phyloP scores from a whole-genome alignment of 148 eudicot genomes.

The Chenopodium berlandieri region DNA sequence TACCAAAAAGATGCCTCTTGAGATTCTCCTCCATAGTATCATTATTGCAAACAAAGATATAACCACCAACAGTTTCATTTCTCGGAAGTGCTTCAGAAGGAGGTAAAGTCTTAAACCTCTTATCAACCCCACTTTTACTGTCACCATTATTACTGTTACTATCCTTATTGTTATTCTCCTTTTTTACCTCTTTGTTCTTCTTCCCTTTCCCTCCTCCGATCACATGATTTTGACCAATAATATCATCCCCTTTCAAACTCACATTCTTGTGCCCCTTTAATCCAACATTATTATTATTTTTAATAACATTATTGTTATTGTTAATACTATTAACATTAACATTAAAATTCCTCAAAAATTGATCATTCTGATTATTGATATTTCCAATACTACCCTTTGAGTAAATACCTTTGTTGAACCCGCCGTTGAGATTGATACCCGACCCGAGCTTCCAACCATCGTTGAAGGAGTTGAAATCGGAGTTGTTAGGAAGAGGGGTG shows the following conservation, averaged over 20 bases:
- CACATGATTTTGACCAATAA: neutral
- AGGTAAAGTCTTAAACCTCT: slow-evolving; percentile 96
- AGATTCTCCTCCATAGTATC: slow-evolving; percentile 99
- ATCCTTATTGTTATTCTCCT: slow-evolving; percentile 23
- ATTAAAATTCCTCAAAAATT: slow-evolving; percentile 31
- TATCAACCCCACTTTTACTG: slow-evolving; percentile 56
- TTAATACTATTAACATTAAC: slow-evolving; percentile 27
- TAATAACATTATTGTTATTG: slow-evolving; percentile 24
- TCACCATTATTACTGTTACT: slow-evolving; percentile 25
- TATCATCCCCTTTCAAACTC: slow-evolving; percentile 27
- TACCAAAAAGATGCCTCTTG: slow-evolving; percentile 87
- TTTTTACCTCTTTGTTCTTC: slow-evolving; percentile 62
- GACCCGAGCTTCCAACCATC: slow-evolving; percentile 51
- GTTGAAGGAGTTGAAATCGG: slow-evolving; percentile 39
- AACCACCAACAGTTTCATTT: slow-evolving; percentile 87
- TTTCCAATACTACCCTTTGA: slow-evolving; percentile 29
- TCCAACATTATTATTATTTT: slow-evolving; percentile 27
- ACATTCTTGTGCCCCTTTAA: slow-evolving; percentile 33
- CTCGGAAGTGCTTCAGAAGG: slow-evolving; percentile 82
- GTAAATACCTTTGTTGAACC: slow-evolving; percentile 82
- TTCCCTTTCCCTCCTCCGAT: slow-evolving; percentile 43
- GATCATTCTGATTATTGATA: slow-evolving; percentile 10
- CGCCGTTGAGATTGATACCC: slow-evolving; percentile 57
- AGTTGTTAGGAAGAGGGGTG: slow-evolving; percentile 1
- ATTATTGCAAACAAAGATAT: slow-evolving; percentile 95